These are phyloP conservation scores for Pichia sp. DNA, from an alignment of 1,139 yeast species.

Conservation along the genomic window DNA sequence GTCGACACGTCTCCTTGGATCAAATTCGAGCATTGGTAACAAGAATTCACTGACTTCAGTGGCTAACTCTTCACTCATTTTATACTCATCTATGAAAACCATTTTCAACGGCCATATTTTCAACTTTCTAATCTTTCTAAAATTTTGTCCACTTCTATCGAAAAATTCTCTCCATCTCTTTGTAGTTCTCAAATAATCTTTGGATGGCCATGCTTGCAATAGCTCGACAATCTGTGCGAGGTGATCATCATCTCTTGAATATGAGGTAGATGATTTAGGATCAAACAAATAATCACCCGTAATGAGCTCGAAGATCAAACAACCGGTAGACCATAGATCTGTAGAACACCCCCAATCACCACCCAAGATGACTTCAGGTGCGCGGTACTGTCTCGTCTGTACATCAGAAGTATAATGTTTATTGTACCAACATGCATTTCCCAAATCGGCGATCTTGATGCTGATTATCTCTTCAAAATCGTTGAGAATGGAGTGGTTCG, in stretches of 20 bases:
- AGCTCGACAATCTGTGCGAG: slow-evolving; percentile 68
- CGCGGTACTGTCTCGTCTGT: slow-evolving; percentile 69
- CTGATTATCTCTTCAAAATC: slow-evolving; percentile 32
- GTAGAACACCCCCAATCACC: slow-evolving; percentile 70
- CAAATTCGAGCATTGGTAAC: slow-evolving; percentile 57
- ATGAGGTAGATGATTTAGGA: slow-evolving; percentile 46
- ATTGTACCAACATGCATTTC: slow-evolving; percentile 65
- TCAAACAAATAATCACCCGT: slow-evolving; percentile 75
- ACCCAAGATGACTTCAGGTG: slow-evolving; percentile 60
- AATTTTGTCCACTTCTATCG: slow-evolving; percentile 28
- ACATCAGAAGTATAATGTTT: slow-evolving; percentile 66
- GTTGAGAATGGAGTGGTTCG: slow-evolving; percentile 14
- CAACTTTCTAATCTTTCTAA: slow-evolving; percentile 51
- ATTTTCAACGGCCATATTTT: slow-evolving; percentile 60
- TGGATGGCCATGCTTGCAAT: slow-evolving; percentile 49
- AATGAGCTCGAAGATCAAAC: slow-evolving; percentile 60
- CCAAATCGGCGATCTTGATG: slow-evolving; percentile 67
- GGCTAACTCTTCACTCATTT: slow-evolving; percentile 80
- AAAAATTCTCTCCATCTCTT: slow-evolving; percentile 46
- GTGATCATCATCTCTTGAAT: slow-evolving; percentile 66
- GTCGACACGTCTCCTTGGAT: slow-evolving; percentile 65
- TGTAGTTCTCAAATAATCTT: slow-evolving; percentile 38
- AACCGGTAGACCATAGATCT: slow-evolving; percentile 71
- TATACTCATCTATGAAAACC: slow-evolving; percentile 69
- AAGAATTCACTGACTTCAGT: slow-evolving; percentile 58